Conservation (phyloP, 257 asterid genomes). For the Nicotiana noctiflora region DNA sequence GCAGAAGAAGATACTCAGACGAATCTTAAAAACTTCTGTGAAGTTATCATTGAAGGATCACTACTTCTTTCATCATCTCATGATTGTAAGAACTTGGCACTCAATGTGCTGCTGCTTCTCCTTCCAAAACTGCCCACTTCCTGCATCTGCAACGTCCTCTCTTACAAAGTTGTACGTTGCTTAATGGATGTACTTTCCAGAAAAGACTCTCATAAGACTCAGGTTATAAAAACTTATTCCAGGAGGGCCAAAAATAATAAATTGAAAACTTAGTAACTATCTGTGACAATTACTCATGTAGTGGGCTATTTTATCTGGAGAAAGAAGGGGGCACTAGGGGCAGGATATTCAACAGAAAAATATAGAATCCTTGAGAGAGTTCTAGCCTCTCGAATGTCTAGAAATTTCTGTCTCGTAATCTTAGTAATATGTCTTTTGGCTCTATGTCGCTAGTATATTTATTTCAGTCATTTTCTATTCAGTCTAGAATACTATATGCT, state of each 20-base stretch:
- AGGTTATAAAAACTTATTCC: neutral
- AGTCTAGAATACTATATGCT: no score
- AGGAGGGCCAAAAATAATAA: neutral
- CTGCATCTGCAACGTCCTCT: slow-evolving; percentile 41
- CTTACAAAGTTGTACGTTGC: slow-evolving; percentile 81
- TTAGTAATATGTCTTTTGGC: no score
- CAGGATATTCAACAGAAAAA: no score
- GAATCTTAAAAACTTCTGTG: slow-evolving; percentile 54
- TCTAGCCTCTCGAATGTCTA: no score
- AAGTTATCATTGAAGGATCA: slow-evolving; percentile 73
- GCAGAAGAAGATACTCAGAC: slow-evolving; percentile 64
- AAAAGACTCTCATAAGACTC: no score
- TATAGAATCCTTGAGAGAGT: neutral
- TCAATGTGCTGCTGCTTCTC: slow-evolving; percentile 64
- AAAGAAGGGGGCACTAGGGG: no score
- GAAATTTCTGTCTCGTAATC: neutral
- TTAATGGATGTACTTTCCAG: slow-evolving; percentile 81
- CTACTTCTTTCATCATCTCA: slow-evolving; percentile 73
- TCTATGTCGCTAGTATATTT: neutral
- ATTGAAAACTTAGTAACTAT: no score
- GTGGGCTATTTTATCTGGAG: neutral
- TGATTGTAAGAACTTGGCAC: slow-evolving; percentile 81
- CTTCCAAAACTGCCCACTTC: slow-evolving; percentile 69
- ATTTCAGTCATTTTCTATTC: neutral
- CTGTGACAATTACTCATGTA: no score